phyloP scores from a whole-genome alignment of 163 green algal species.

The Volvox carteri region DNA sequence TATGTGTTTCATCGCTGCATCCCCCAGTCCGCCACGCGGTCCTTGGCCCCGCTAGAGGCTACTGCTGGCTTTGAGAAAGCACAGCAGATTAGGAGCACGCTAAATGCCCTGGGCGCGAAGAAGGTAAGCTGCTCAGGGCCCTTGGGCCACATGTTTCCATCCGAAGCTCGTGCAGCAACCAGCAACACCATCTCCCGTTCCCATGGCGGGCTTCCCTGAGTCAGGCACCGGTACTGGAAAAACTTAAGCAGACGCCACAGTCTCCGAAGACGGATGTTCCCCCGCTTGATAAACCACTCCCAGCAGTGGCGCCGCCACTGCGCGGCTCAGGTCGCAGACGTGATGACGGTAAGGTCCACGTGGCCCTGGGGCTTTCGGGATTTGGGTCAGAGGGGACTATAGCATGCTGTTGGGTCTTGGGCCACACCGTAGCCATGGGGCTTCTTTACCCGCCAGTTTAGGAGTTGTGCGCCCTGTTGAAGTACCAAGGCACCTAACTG shows the following conservation, averaged over 20 bases:
- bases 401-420: too few species aligned
- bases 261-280: conserved; percentile 58
- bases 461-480: too few species aligned
- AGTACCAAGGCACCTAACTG: too few species aligned
- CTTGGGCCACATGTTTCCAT: background rate
- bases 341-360: conserved; percentile 1
- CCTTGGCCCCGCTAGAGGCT: conserved; percentile 51
- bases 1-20: background rate
- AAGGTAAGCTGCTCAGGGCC: conserved; percentile 35
- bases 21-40: conserved; percentile 40
- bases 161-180: background rate
- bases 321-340: conserved; percentile 28
- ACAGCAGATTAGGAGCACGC: conserved; percentile 41
- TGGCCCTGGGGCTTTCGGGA: background rate
- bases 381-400: too few species aligned
- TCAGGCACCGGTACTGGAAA: conserved; percentile 36
- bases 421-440: too few species aligned
- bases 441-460: too few species aligned
- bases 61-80: conserved; percentile 51
- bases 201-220: background rate
- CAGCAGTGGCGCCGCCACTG: conserved; percentile 8
- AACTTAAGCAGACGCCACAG: conserved; percentile 46
- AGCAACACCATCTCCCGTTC: background rate
- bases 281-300: conserved; percentile 41
- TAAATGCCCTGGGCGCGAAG: conserved; percentile 39